Evolutionary conservation across 169 alveolate species (phyloP), one percentile per base, ranked within the genome.

Genomic region (Pseudocohnilembus persalinus): DNA sequence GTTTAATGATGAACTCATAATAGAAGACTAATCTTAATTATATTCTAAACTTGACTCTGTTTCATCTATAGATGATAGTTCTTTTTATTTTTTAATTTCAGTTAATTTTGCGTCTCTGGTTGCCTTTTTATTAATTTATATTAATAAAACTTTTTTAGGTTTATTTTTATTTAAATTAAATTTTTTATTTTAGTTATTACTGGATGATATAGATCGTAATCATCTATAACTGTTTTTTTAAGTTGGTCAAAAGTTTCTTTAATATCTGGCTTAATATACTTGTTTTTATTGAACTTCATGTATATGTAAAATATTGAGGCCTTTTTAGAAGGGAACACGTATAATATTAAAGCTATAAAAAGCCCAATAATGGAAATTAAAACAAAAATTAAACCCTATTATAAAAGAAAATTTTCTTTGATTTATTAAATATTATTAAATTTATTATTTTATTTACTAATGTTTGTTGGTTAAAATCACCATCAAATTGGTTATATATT

Each of bases 181-280:
- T n/a, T n/a, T n/a, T n/a, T n/a, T n/a, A n/a, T n/a, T n/a, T n/a
- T 68, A 33, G 30, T 77, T 1, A 77, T 33, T 27, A 77, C 63
- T 28, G 82, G 82, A 77, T 77, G 82, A 33, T 77, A 77, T 33
- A 27, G 33, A 34, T 77, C 82, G 33, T 77, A 77, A 27, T 77
- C 82, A 77, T 77, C 82, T 0, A 77, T 63, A 1, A 77, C 27
- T 6, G 28, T 68, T 31, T 77, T 33, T 24, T 77, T 77, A 29
- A 77, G 34, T 33, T 77, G 33, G 6, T 32, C 11, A 72, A 33
- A 77, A 0, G 4, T 31, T 27, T 63, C 29, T 11, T 77, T 33
- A 1, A 77, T 32, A 28, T 77, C 34, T 1, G 74, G 28, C 29
- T 77, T 77, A 28, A 33, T 77, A 27, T 77, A 77, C 15, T 32